Evolutionary conservation across 129 eudicot genomes (phyloP), one percentile per base, ranked within the genome.

Genomic region (Centrapalus pauciflorus): DNA sequence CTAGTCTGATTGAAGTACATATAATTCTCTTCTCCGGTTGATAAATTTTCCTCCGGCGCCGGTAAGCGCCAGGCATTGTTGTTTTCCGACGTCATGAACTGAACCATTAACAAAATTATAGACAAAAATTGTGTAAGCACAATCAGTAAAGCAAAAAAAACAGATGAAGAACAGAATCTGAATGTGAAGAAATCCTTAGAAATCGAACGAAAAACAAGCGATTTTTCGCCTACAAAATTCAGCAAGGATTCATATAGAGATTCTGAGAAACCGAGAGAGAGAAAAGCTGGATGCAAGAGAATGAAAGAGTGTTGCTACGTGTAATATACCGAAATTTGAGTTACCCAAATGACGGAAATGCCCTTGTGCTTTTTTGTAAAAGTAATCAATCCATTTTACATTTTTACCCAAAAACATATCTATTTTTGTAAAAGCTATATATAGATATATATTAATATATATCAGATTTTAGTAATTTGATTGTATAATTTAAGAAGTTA

Each of bases 301-400:
- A 37, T 72, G 70, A 40, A 62, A 72, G 61, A 26, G 77, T 61
- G 69, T 50, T 62, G 77, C 71, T 72, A 72, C 77, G 71, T 72
- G 77, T 72, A 72, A 72, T 62, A 72, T 72, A 62, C 56, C 55
- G 76, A 71, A 60, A 35, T 51, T 27, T 72, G 56, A 72, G 70
- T 66, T 14, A 0, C 30, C 26, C 37, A 33, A 72, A 50, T 72
- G 19, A 62, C 71, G 25, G 7, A 26, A 26, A 17, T 50, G 17
- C 64, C 77, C 61, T 26, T 72, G 55, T 20, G n/a, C 62, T 14
- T 65, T 14, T 13, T 25, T n/a, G 21, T 4, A 45, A 45, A 10
- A 16, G 19, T 20, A 45, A 14, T 45, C 52, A n/a, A 45, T 45
- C 16, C 16, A 23, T n/a, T n/a, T n/a, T n/a, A n/a, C n/a, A n/a